These are phyloP conservation scores for Kwoniella sp. DNA, from an alignment of 768 basidiomycete species.

Conservation along the genomic window DNA sequence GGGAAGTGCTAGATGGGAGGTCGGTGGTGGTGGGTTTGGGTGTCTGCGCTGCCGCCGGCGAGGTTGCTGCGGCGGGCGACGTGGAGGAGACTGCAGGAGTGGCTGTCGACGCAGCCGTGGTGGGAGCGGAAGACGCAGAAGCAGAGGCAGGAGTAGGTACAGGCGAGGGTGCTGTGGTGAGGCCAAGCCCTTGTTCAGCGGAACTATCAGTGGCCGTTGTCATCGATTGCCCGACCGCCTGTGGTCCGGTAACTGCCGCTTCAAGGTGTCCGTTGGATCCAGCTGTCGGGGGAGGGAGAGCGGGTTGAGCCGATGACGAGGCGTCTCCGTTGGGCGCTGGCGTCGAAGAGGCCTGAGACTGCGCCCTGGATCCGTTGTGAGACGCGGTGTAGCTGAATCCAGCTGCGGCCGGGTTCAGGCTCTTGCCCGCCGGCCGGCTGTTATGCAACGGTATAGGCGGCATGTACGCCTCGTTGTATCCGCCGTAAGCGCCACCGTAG, in stretches of 20 bases:
- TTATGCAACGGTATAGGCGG: constrained; percentile 2
- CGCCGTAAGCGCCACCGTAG: constrained; percentile 14
- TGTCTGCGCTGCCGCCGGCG: constrained; percentile 14
- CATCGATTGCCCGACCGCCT: too few species aligned
- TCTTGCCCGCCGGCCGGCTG: constrained; percentile 4
- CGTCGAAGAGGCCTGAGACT: constrained; percentile 9
- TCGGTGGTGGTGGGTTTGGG: constrained; percentile 3
- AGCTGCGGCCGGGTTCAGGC: constrained; percentile 38
- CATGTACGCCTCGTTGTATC: constrained; percentile 7
- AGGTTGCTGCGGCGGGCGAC: constrained; percentile 10
- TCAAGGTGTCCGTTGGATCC: too few species aligned
- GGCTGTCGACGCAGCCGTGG: constrained; percentile 3
- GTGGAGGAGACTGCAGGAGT: constrained; percentile 6
- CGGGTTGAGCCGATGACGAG: neutral
- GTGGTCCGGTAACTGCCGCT: too few species aligned
- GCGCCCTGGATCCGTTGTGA: neutral
- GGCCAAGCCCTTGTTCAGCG: neutral
- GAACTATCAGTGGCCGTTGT: too few species aligned
- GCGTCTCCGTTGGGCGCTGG: constrained; percentile 7
- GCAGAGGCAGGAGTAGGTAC: neutral
- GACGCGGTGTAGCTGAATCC: constrained; percentile 30
- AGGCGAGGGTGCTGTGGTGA: neutral
- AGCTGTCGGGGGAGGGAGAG: constrained; percentile 16
- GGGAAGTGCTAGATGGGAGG: neutral
- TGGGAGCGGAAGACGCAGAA: constrained; percentile 2